phyloP scores from a whole-genome alignment of 306 rosid genomes.

The Erythrophleum fordii region DNA sequence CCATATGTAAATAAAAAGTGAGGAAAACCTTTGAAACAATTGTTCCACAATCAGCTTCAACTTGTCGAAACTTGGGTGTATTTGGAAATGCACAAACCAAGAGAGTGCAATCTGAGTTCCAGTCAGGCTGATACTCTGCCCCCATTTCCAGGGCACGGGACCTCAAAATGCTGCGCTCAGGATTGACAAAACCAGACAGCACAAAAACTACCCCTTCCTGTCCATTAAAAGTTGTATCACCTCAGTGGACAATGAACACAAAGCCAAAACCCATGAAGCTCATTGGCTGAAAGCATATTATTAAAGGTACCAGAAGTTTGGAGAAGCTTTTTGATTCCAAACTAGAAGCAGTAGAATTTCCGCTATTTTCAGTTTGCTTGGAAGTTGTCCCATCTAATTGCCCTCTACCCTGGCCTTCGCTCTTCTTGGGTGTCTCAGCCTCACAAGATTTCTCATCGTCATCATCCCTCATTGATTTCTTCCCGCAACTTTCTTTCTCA shows the following conservation, averaged over 20 bases:
- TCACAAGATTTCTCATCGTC: conserved; percentile 38
- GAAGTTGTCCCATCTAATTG: conserved; percentile 1
- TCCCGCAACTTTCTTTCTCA: conserved; percentile 35
- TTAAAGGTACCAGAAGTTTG: conserved; percentile 65
- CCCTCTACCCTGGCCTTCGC: conserved; percentile 29
- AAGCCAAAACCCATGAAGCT: conserved; percentile 15
- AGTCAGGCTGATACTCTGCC: conserved; percentile 83
- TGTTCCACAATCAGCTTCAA: conserved; percentile 89
- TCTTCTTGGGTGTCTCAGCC: conserved; percentile 41
- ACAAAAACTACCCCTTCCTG: conserved; percentile 97
- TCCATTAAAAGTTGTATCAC: conserved; percentile 33
- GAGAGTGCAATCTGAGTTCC: conserved; percentile 85
- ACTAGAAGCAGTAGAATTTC: conserved; percentile 43
- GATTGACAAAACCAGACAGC: conserved; percentile 93
- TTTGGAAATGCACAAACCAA: conserved; percentile 91
- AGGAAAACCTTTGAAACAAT: conserved; percentile 80
- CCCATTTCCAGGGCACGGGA: conserved; percentile 97
- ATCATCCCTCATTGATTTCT: conserved; percentile 38
- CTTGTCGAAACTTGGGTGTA: conserved; percentile 92
- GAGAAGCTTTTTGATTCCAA: conserved; percentile 51
- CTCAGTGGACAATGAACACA: conserved; percentile 30
- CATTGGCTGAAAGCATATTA: background rate
- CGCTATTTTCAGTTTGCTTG: conserved; percentile 37
- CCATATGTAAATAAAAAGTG: conserved; percentile 13
- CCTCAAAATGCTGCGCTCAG: conserved; percentile 81